Conservation (phyloP, 192 early-diverging fungal species). For the Gamsiella multidivaricata region DNA sequence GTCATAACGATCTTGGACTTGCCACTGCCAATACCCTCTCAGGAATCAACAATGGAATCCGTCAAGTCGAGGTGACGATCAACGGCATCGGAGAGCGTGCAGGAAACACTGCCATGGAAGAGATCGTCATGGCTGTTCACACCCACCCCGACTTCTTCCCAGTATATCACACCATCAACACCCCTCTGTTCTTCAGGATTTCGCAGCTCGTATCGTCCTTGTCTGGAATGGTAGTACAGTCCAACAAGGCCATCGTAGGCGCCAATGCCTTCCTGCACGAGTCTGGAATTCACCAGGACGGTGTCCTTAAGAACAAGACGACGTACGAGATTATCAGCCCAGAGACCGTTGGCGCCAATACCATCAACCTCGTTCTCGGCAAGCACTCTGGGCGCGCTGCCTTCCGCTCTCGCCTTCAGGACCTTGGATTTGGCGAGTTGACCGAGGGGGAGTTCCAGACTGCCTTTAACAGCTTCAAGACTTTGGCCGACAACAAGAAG, state of each 20-base stretch:
- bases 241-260: constrained; percentile 99
- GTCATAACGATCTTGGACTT: constrained; percentile 97
- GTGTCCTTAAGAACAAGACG: constrained; percentile 93
- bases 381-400: constrained; percentile 98
- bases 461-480: constrained; percentile 91
- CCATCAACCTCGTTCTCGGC: constrained; percentile 88
- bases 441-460: constrained; percentile 72
- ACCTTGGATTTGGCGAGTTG: constrained; percentile 79
- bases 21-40: constrained; percentile 97
- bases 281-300: constrained; percentile 98
- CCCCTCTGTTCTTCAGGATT: constrained; percentile 83
- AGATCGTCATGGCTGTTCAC: constrained; percentile 94
- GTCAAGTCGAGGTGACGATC: constrained; percentile 97
- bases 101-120: constrained; percentile 96
- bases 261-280: constrained; percentile 97
- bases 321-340: constrained; percentile 99
- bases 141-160: constrained; percentile 92
- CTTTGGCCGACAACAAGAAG: constrained; percentile 92
- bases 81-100: constrained; percentile 99
- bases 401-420: constrained; percentile 81
- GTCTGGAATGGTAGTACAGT: constrained; percentile 95
- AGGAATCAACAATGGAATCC: constrained; percentile 89
- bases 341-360: constrained; percentile 89
- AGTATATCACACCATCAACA: constrained; percentile 93
- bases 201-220: constrained; percentile 91